Percentiles rank a stretch among this genome's conserved stretches.
phyloP scores from a whole-genome alignment of 345 rosid species.

The Lumnitzera littorea region DNA sequence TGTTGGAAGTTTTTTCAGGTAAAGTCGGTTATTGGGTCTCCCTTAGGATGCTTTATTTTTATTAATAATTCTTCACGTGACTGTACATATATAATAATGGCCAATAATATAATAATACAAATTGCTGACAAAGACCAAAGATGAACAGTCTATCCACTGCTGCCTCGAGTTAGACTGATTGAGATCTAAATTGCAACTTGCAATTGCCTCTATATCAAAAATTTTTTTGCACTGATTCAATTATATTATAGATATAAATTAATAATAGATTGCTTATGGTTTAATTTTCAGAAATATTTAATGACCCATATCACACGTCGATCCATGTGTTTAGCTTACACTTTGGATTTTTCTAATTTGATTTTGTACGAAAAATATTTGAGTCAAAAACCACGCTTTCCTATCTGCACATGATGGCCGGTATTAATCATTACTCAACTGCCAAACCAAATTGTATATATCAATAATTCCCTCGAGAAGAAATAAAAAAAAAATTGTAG shows the following conservation, averaged over 20 bases:
- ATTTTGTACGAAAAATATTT: background rate
- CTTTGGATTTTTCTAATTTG: background rate
- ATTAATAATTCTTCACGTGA: background rate
- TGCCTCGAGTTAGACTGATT: too few species aligned
- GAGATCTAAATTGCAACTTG: too few species aligned
- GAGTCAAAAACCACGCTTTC: background rate
- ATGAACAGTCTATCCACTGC: too few species aligned
- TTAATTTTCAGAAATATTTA: too few species aligned
- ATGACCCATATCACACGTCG: too few species aligned
- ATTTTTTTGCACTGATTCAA: too few species aligned
- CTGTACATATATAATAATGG: too few species aligned
- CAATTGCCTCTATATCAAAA: too few species aligned
- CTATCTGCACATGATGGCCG: slow-evolving; percentile 7
- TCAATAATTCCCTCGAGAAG: background rate
- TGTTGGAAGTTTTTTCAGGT: slow-evolving; percentile 40
- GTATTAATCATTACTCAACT: background rate
- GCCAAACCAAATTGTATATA: too few species aligned
- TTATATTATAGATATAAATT: too few species aligned
- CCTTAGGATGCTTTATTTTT: slow-evolving; percentile 1
- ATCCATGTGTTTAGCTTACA: background rate
- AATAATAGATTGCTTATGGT: too few species aligned
- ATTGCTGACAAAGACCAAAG: too few species aligned
- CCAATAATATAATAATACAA: background rate
- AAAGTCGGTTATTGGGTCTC: slow-evolving; percentile 20
- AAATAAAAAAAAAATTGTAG: background rate